phyloP scores from a whole-genome alignment of 2,329 filamentous ascomycete species.

The Hawksworthiomyces lignivorus region DNA sequence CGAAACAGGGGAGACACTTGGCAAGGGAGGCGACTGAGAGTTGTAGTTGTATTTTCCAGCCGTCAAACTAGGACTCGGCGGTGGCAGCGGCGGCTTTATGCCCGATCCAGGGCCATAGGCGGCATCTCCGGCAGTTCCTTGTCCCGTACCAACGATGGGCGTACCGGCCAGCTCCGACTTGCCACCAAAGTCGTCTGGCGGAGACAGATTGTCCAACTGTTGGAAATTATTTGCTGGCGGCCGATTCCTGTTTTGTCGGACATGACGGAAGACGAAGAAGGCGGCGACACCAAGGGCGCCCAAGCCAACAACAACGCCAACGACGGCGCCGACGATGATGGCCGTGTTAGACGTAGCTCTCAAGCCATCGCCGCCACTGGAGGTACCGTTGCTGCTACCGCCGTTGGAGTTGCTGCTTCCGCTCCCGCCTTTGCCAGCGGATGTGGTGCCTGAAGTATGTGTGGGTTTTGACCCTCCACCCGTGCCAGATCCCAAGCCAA shows the following conservation, averaged over 20 bases:
- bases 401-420: slow-evolving; percentile 5
- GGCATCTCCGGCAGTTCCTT: slow-evolving; percentile 6
- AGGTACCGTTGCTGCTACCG: slow-evolving; percentile 4
- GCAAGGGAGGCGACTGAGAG: slow-evolving; percentile 4
- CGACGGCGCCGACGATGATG: slow-evolving; percentile 28
- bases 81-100: slow-evolving; percentile 13
- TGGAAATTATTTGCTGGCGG: slow-evolving; percentile 3
- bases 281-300: slow-evolving; percentile 25
- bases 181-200: slow-evolving; percentile 13
- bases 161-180: slow-evolving; percentile 26
- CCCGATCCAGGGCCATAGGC: too few species aligned
- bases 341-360: slow-evolving; percentile 19
- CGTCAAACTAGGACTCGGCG: slow-evolving; percentile 24
- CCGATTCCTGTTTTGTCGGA: slow-evolving; percentile 19
- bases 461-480: too few species aligned
- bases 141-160: slow-evolving; percentile 13
- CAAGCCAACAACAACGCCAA: slow-evolving; percentile 26
- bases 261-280: slow-evolving; percentile 25
- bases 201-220: slow-evolving; percentile 11
- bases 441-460: too few species aligned
- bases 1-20: slow-evolving; percentile 21
- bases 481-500: too few species aligned
- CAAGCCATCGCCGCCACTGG: neutral
- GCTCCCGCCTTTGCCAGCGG: slow-evolving; percentile 7
- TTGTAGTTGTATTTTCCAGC: slow-evolving; percentile 15